Conservation (phyloP, 2,329 filamentous ascomycete species). For the Myriosclerotinia duriaeana region DNA sequence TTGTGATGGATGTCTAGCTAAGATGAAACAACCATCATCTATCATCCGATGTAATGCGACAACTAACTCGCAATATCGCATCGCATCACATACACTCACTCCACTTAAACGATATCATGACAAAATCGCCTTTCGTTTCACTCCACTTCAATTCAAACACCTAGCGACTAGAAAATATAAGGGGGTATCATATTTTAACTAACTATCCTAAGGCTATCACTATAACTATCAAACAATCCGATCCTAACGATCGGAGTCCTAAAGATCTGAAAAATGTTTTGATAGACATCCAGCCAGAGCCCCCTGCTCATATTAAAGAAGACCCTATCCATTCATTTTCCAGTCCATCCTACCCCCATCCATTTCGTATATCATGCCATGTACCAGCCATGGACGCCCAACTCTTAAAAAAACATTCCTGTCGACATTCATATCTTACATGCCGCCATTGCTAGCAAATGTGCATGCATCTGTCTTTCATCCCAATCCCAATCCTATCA, state of each 20-base stretch:
- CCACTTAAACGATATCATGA: no score
- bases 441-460: constrained; percentile 22
- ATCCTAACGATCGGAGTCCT: background rate
- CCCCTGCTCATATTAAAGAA: background rate
- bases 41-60: no score
- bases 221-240: constrained; percentile 6
- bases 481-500: constrained; percentile 9
- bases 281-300: background rate
- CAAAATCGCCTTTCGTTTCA: no score
- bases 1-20: no score
- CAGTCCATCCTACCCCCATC: background rate
- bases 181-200: constrained; percentile 14
- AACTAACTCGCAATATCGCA: no score
- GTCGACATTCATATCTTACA: constrained; percentile 22
- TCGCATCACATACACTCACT: no score
- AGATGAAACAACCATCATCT: no score
- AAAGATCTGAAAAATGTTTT: background rate
- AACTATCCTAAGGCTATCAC: constrained; percentile 10
- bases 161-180: constrained; percentile 2
- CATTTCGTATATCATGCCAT: constrained; percentile 1
- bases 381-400: constrained; percentile 19
- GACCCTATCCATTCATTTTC: background rate
- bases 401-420: constrained; percentile 3
- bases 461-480: constrained; percentile 13
- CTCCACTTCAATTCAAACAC: background rate